Percentiles rank a stretch among this genome's conserved stretches.
Evolutionary conservation across 108 stramenopile genomes (phyloP).

Genomic region (Fragilaria crotonensis): DNA sequence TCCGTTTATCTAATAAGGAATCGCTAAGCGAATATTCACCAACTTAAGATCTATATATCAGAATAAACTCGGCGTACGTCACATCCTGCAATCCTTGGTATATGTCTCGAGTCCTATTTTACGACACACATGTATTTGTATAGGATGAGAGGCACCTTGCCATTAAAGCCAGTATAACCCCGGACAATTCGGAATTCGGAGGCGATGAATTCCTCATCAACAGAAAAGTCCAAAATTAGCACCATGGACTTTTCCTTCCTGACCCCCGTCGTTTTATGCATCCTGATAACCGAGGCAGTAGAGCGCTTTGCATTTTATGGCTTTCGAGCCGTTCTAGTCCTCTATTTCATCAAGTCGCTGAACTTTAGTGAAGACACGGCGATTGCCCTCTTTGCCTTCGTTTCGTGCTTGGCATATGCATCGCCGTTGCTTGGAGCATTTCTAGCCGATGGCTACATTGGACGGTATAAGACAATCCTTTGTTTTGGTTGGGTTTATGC

Average conservation of each 20-base stretch:
- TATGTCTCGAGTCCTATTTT: too few relatives aligned
- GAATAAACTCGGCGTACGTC: too few relatives aligned
- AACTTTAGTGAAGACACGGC: slow-evolving; percentile 28
- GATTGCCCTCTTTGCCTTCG: slow-evolving; percentile 28
- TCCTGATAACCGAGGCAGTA: slow-evolving; percentile 41
- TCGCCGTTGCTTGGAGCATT: slow-evolving; percentile 48
- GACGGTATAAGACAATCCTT: slow-evolving; percentile 49
- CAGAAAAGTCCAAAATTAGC: too few relatives aligned
- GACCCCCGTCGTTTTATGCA: slow-evolving; percentile 23
- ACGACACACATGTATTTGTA: too few relatives aligned
- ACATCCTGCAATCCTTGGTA: too few relatives aligned
- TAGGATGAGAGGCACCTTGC: too few relatives aligned
- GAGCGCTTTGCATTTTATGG: slow-evolving; percentile 64
- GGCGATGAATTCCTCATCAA: too few relatives aligned
- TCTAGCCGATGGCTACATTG: slow-evolving; percentile 41
- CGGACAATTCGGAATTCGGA: too few relatives aligned
- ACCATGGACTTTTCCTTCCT: slow-evolving; percentile 2
- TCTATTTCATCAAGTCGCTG: slow-evolving; percentile 43
- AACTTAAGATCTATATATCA: too few relatives aligned
- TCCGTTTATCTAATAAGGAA: too few relatives aligned
- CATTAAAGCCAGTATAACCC: too few relatives aligned
- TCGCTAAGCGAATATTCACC: too few relatives aligned
- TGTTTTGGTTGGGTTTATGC: slow-evolving; percentile 39
- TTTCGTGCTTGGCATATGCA: slow-evolving; percentile 33
- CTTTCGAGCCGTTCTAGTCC: slow-evolving; percentile 44